Base-by-base conservation (phyloP, 306 rosid genomes). In the Macrotyloma uniflorum region DNA sequence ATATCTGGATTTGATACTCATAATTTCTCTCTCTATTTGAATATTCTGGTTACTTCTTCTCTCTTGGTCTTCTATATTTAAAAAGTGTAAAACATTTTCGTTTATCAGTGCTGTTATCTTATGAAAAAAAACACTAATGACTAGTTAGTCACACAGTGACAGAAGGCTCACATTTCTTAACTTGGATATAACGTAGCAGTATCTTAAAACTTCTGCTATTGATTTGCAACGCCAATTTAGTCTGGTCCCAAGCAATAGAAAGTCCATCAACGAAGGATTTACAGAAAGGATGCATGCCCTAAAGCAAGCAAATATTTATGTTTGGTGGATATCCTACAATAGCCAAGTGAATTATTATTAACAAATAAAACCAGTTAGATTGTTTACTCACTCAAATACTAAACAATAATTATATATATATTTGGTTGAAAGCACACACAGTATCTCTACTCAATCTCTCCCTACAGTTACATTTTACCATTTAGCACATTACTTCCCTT, bases 401-500 rank as follows among this genome's bases (percentile, higher is more conserved):
- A 57, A 67, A 8, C 18, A 46, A 18, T 69, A 68, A 30, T 33
- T 36, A 26, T 1, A 58, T 23, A 16, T 13, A 15, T 22, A 53
- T 75, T 42, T 49, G 10, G 64, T 62, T 46, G 65, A 69, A 47
- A 30, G 43, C 79, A 63, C 61, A 63, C 54, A 84, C 5, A 70
- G 35, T 59, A 14, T 28, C 20, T 23, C 61, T 67, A 23, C 49
- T 59, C 23, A 5, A 61, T 61, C 36, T 57, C 66, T 69, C 20
- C 13, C 67, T 43, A 78, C 78, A 68, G 78, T 70, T 81, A 84
- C 90, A 68, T 57, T 19, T 74, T 78, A 74, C 83, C 88, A 68
- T 54, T 40, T 62, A 51, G 19, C 18, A 63, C 36, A 79, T 84
- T 55, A 24, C 88, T 86, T 84, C 71, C 61, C 68, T 88, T 88